A percentile compares a stretch with the other conserved stretches of the same genome.
Conservation (phyloP, 108 stramenopile genomes). For the Schizochytrium sp. region DNA sequence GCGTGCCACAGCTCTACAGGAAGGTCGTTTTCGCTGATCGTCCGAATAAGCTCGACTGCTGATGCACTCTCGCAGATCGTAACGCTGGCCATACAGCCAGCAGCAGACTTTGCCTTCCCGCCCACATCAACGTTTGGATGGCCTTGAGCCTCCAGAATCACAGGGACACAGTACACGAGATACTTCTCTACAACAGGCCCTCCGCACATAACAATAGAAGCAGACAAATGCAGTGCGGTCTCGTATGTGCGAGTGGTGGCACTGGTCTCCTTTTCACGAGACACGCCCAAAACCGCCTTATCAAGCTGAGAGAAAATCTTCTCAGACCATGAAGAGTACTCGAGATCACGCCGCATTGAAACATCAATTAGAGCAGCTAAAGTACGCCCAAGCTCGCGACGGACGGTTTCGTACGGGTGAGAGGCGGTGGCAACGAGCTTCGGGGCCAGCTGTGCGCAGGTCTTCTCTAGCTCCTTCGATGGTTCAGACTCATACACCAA, state of each 20-base stretch:
- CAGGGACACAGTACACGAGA: not conserved
- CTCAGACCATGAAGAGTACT: not conserved
- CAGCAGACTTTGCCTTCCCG: slow-evolving; percentile 46
- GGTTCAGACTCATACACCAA: slow-evolving; percentile 30
- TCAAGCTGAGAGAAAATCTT: not conserved
- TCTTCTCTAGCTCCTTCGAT: not conserved
- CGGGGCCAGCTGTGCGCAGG: not conserved
- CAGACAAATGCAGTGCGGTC: slow-evolving; percentile 7
- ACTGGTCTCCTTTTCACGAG: slow-evolving; percentile 48
- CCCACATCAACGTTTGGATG: slow-evolving; percentile 48
- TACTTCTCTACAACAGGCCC: slow-evolving; percentile 9
- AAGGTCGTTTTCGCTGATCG: slow-evolving; percentile 9
- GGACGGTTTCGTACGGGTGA: slow-evolving; percentile 48
- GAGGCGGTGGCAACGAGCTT: not conserved
- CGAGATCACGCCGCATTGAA: not conserved
- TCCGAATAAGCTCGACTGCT: not conserved
- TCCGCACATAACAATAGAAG: slow-evolving; percentile 28
- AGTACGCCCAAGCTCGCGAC: slow-evolving; percentile 19
- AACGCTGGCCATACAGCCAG: slow-evolving; percentile 23
- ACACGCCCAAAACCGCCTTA: not conserved
- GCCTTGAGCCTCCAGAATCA: slow-evolving; percentile 32
- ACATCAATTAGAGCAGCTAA: slow-evolving; percentile 1
- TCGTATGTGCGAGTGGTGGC: not conserved
- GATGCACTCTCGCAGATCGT: not conserved
- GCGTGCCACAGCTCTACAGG: slow-evolving; percentile 27